Evolutionary conservation across 352 stramenopile species (phyloP), one percentile per base, ranked within the genome.

Genomic region (Phytophthora megakarya): DNA sequence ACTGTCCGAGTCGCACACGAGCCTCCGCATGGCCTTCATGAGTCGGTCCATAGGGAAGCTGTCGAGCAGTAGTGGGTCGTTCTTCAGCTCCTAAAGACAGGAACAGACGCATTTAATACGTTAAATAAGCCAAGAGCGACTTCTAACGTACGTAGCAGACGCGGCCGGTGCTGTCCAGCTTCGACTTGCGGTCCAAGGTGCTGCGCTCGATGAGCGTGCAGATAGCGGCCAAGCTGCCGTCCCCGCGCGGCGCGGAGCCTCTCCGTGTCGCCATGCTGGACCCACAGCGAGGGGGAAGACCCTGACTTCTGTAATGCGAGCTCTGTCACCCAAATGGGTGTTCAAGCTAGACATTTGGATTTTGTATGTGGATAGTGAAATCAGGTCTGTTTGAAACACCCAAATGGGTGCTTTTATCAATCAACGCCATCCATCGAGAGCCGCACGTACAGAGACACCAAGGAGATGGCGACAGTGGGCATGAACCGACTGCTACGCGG

Each of bases 141-240:
- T n/a, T 21, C 30, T 18, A 19, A 58, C 82, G 40, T 78, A 91
- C 83, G 72, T 93, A 86, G 63, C 84, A 93, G 43, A 96, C 73
- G 15, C 88, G 81, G 4, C 88, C 88, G 3, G 81, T 90, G 44
- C 86, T 93, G 61, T 96, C 88, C 22, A 96, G 81, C 65, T 96
- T 96, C 43, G 88, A 92, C 68, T 93, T 93, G 58, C 88, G 84
- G 55, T 96, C 88, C 43, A 96, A 60, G 18, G 78, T 90, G 19
- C 88, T 86, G 42, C 81, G 84, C 53, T 96, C 88, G 19, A 96
- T 89, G 43, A 95, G 80, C 58, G 76, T 81, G 69, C 88, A 96
- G 63, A 93, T 94, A 54, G 86, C 84, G 22, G 72, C 77, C 48
- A 95, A 76, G 30, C 80, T 89, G 61, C 75, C 72, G 25, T 88